Evolutionary conservation across 1,284 basidiomycete genomes (phyloP).

Genomic region (Cryptococcus sp.): DNA sequence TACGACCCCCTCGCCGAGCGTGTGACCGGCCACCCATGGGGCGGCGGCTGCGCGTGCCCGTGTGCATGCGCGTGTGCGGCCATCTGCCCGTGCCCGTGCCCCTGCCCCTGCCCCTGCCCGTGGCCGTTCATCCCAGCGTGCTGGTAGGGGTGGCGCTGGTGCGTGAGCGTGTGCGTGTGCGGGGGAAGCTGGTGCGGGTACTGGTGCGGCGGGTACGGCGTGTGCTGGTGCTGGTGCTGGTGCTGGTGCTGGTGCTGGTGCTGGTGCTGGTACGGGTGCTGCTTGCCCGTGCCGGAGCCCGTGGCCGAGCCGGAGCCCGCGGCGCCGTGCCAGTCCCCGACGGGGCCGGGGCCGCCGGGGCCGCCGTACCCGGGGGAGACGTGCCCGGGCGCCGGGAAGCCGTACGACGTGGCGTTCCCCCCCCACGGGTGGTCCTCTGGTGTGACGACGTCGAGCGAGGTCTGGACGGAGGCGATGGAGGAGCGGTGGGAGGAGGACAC

Average conservation of each 20-base stretch:
- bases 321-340: too few species aligned
- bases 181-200: too few species aligned
- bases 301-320: too few species aligned
- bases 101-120: too few species aligned
- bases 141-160: not conserved
- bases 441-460: not conserved
- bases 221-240: not conserved
- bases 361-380: not conserved
- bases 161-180: too few species aligned
- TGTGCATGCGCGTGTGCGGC: too few species aligned
- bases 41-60: not conserved
- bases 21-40: not conserved
- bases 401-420: not conserved
- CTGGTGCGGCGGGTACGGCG: too few species aligned
- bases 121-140: not conserved
- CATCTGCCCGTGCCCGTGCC: not conserved
- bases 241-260: too few species aligned
- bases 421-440: not conserved
- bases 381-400: not conserved
- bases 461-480: slow-evolving; percentile 13
- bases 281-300: too few species aligned
- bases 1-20: not conserved
- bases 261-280: too few species aligned
- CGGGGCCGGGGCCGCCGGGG: too few species aligned
- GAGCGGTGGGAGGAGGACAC: slow-evolving; percentile 17